These are phyloP conservation scores for Pelargonium myrrhifolium DNA, from an alignment of 441 rosid species.

Conservation along the genomic window DNA sequence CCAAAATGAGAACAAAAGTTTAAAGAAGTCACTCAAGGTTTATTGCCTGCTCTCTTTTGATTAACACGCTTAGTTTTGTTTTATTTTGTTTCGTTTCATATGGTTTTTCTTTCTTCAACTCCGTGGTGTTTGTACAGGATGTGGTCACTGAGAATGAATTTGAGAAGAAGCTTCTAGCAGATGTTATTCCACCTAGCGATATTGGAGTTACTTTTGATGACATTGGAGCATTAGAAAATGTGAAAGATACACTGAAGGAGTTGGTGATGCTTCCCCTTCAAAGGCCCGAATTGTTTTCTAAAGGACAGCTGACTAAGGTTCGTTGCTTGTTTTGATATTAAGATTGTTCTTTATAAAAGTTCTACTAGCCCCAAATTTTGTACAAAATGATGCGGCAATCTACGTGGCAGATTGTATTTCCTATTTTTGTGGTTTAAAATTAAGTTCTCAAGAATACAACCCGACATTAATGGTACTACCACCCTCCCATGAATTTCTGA, in stretches of 20 bases:
- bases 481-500: too few species aligned
- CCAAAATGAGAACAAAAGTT: constrained; percentile 75
- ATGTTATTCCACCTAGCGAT: constrained; percentile 95
- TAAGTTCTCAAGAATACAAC: too few species aligned
- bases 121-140: constrained; percentile 47
- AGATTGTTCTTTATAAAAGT: background rate
- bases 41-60: constrained; percentile 7
- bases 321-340: constrained; percentile 8
- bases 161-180: constrained; percentile 88
- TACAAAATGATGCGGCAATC: too few species aligned
- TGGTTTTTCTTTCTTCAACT: background rate
- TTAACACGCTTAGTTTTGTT: background rate
- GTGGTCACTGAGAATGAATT: constrained; percentile 96
- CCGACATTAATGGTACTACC: too few species aligned
- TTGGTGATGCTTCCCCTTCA: constrained; percentile 99
- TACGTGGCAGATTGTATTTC: too few species aligned
- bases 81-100: background rate
- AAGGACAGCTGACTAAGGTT: constrained; percentile 98
- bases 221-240: constrained; percentile 94
- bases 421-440: too few species aligned
- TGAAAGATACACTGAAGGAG: constrained; percentile 96
- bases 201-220: constrained; percentile 95
- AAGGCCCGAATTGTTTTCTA: constrained; percentile 91
- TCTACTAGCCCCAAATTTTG: too few species aligned
- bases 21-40: constrained; percentile 92